Evolutionary conservation across 1,284 basidiomycete genomes (phyloP), one percentile per base, ranked within the genome.

Genomic region (Volvariella volvacea): DNA sequence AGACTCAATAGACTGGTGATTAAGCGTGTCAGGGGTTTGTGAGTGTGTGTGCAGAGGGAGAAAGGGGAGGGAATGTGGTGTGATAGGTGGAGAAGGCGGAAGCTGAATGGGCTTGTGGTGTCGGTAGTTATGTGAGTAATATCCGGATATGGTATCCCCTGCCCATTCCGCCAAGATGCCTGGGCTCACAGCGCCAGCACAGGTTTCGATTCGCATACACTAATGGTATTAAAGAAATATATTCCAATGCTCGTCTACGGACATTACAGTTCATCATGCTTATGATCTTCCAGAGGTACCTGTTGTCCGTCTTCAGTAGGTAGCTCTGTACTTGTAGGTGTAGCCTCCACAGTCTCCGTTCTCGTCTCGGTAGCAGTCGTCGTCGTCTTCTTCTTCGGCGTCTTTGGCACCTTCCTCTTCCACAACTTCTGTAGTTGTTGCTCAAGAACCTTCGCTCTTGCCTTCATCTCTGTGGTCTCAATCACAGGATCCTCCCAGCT

Each of bases 401-500:
- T 60, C 47, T 70, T 67, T 2, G 86, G 80, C 39, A 69, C 64
- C 65, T 79, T 87, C 60, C 83, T 71, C 67, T 70, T 82, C 55
- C 73, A 72, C 52, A 90, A 57, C 59, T 73, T 80, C 59, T 76
- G 75, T 62, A 93, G 67, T 47, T 82, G 80, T 42, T 68, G 74
- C 69, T 93, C 89, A 28, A 97, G 66, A 38, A 76, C 76, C 71
- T 84, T 88, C 37, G 87, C 87, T 43, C 83, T 73, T 47, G 81
- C 80, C 63, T 84, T 83, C 76, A 96, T 81, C 63, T 95, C 92
- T 53, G 69, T 76, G 42, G 83, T 83, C 58, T 83, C 75, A 38
- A 96, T 77, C 16, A 86, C 83, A 0, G 92, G 90, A 57, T 95
- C 82, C 60, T 88, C 80, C 56, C 88, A 78, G 60, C 73, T 65